Conservation (phyloP, 352 stramenopile species). For the Sclerospora graminicola region DNA sequence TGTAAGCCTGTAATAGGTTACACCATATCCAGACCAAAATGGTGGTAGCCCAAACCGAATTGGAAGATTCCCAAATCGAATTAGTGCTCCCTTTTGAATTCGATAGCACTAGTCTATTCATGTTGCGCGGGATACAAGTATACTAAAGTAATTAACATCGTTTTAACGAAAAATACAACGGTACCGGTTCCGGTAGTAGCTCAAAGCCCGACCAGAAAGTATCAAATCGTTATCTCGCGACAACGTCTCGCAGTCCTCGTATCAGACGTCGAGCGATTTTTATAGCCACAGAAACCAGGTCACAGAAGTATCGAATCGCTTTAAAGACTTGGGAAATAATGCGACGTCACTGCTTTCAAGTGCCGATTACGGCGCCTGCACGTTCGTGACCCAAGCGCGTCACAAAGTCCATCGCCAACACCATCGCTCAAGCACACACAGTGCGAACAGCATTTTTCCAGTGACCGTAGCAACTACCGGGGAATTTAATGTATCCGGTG, state of each 20-base stretch:
- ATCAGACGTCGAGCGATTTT: slow-evolving; percentile 10
- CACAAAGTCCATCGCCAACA: slow-evolving; percentile 18
- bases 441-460: slow-evolving; percentile 12
- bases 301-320: slow-evolving; percentile 12
- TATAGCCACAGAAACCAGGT: slow-evolving; percentile 9
- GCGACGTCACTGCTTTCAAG: slow-evolving; percentile 4
- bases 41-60: too few species aligned
- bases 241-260: slow-evolving; percentile 10
- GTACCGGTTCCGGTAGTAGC: too few species aligned
- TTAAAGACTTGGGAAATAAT: slow-evolving; percentile 5
- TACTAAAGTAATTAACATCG: too few species aligned
- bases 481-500: slow-evolving; percentile 30
- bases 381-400: slow-evolving; percentile 13
- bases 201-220: too few species aligned
- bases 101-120: too few species aligned
- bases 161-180: too few species aligned
- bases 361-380: slow-evolving; percentile 12
- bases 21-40: too few species aligned
- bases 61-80: too few species aligned
- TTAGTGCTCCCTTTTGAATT: too few species aligned
- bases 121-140: too few species aligned
- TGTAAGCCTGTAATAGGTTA: too few species aligned
- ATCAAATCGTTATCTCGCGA: too few species aligned
- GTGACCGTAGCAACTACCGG: slow-evolving; percentile 8
- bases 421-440: slow-evolving; percentile 19